phyloP scores from a whole-genome alignment of 352 stramenopile species.

The Phytophthora litchii region DNA sequence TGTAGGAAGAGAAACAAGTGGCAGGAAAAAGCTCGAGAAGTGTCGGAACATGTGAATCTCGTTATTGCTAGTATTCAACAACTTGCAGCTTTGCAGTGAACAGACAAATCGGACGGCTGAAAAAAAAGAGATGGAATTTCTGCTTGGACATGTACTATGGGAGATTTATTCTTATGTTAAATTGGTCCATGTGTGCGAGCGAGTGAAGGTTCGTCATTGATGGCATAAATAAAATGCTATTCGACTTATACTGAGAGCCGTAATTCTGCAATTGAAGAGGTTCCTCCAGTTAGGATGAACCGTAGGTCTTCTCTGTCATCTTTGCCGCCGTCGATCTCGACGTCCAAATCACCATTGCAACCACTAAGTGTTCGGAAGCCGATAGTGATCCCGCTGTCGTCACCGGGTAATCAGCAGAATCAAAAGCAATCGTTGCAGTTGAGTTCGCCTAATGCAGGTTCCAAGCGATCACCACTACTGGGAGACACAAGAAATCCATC shows the following conservation, averaged over 20 bases:
- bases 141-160: no score
- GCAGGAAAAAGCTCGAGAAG: constrained; percentile 72
- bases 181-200: no score
- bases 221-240: constrained; percentile 23
- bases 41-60: constrained; percentile 77
- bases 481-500: constrained; percentile 5
- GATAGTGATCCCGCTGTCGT: constrained; percentile 1
- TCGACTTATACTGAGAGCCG: no score
- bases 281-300: constrained; percentile 20
- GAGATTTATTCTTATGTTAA: no score
- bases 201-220: constrained; percentile 11
- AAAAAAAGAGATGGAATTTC: no score
- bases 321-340: constrained; percentile 13
- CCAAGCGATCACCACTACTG: background rate
- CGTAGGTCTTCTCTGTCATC: constrained; percentile 18
- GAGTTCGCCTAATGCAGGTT: constrained; percentile 14
- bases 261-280: background rate
- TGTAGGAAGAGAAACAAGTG: constrained; percentile 69
- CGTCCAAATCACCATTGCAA: constrained; percentile 4
- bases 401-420: constrained; percentile 26
- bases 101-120: no score
- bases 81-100: constrained; percentile 67
- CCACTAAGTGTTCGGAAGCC: constrained; percentile 23
- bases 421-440: constrained; percentile 21
- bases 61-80: constrained; percentile 80